These are phyloP conservation scores for Arabidopsis thaliana DNA, from an alignment of 345 rosid species.

Conservation along the genomic window DNA sequence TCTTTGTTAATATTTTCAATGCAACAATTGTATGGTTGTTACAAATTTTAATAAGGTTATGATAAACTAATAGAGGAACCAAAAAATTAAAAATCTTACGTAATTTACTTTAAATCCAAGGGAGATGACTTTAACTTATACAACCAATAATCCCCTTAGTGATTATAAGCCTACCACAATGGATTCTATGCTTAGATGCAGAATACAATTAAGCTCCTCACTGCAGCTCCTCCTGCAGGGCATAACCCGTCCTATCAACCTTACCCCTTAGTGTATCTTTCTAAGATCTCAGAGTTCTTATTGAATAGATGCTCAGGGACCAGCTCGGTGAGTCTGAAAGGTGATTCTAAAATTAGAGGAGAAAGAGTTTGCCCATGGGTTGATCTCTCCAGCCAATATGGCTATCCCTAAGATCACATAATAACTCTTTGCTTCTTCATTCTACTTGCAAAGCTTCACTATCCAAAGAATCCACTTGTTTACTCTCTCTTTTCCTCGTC, in stretches of 20 bases:
- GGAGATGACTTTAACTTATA: neutral
- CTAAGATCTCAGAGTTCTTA: constrained; percentile 10
- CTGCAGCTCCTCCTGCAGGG: constrained; percentile 15
- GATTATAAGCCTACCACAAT: constrained; percentile 25
- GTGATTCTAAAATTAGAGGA: neutral
- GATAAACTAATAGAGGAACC: neutral
- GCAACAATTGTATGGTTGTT: neutral
- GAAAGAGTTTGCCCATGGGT: constrained; percentile 16
- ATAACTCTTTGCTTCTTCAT: constrained; percentile 32
- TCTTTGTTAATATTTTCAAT: too few species aligned
- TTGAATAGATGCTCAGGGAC: constrained; percentile 16
- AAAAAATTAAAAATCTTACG: neutral
- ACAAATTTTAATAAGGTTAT: neutral
- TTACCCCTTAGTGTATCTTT: neutral
- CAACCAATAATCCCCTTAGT: neutral
- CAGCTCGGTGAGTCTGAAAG: constrained; percentile 7
- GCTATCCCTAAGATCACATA: constrained; percentile 25
- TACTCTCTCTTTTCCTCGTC: constrained; percentile 41
- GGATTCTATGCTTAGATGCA: constrained; percentile 6
- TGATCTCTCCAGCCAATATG: constrained; percentile 4
- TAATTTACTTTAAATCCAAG: neutral
- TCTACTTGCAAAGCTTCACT: constrained; percentile 38
- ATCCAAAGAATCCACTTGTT: constrained; percentile 35
- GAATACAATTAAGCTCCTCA: constrained; percentile 3
- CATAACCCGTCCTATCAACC: neutral